Percentiles rank a stretch among this genome's conserved stretches.
Conservation (phyloP, 1,284 basidiomycete genomes). For the Sphaerobolus stellatus region DNA sequence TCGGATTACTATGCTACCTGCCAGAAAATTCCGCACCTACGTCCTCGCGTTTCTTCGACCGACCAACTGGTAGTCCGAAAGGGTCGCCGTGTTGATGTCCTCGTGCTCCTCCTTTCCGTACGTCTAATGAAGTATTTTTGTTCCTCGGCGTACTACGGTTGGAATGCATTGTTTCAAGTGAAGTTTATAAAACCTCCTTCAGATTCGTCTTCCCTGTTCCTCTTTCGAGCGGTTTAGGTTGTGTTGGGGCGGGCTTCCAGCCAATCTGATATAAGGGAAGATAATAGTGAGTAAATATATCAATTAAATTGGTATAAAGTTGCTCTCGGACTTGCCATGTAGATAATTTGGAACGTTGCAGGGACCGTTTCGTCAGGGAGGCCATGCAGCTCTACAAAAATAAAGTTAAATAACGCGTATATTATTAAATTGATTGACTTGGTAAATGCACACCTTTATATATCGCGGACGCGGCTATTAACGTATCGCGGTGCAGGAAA, state of each 20-base stretch:
- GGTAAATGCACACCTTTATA: conserved; percentile 68
- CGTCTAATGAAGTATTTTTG: too few relatives aligned
- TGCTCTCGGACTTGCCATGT: conserved; percentile 74
- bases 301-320: too few relatives aligned
- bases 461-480: conserved; percentile 89
- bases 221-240: conserved; percentile 82
- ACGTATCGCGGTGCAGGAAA: conserved; percentile 80
- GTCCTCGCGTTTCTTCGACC: too few relatives aligned
- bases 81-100: too few relatives aligned
- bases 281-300: background rate
- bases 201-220: conserved; percentile 83
- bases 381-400: conserved; percentile 73
- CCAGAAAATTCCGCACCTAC: too few relatives aligned
- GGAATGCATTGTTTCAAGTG: background rate
- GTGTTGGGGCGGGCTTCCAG: conserved; percentile 90
- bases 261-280: conserved; percentile 68
- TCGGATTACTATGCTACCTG: too few relatives aligned
- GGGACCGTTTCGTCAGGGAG: conserved; percentile 82
- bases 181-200: conserved; percentile 69
- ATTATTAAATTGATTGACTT: background rate
- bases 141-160: background rate
- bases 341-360: conserved; percentile 96
- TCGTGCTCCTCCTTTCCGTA: too few relatives aligned
- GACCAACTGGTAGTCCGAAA: too few relatives aligned
- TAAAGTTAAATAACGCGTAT: conserved; percentile 5